These are phyloP conservation scores for Chlamydomonas schloesseri DNA, from an alignment of 139 green algal genomes.

Conservation along the genomic window DNA sequence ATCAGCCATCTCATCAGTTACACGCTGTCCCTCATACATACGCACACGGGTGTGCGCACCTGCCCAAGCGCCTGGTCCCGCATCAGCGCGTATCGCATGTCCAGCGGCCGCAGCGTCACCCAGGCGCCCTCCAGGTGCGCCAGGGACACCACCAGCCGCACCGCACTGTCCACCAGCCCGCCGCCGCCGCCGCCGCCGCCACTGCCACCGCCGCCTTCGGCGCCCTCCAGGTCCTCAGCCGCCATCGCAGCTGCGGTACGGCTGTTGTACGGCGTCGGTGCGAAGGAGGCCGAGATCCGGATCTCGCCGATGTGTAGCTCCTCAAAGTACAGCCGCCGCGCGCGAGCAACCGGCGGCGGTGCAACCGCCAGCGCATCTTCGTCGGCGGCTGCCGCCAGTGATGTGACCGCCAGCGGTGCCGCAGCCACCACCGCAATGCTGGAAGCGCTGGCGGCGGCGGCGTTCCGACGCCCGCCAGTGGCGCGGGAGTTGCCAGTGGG, in stretches of 20 bases:
- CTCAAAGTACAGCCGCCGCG: constrained; percentile 29
- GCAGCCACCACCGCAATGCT: background rate
- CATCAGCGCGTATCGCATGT: constrained; percentile 74
- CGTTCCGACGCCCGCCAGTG: too few species aligned
- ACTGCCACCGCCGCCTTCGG: background rate
- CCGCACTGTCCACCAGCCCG: constrained; percentile 41
- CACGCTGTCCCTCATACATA: too few species aligned
- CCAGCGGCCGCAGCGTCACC: constrained; percentile 69
- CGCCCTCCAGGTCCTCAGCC: background rate
- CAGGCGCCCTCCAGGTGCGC: constrained; percentile 84
- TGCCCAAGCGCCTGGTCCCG: constrained; percentile 66
- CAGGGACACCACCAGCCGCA: constrained; percentile 72
- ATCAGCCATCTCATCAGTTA: too few species aligned
- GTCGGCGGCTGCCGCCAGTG: too few species aligned
- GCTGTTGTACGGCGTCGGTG: background rate
- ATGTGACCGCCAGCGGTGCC: background rate
- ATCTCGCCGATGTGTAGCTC: constrained; percentile 67
- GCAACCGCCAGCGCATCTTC: background rate
- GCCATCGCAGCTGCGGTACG: constrained; percentile 32
- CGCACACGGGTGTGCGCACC: too few species aligned
- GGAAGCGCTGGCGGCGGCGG: too few species aligned
- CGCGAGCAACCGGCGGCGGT: background rate
- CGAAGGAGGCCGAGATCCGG: constrained; percentile 54
- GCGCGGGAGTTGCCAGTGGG: too few species aligned
- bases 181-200: constrained; percentile 19